Base-by-base conservation (phyloP, 2,329 filamentous ascomycete genomes). In the Aspergillus intermedius region DNA sequence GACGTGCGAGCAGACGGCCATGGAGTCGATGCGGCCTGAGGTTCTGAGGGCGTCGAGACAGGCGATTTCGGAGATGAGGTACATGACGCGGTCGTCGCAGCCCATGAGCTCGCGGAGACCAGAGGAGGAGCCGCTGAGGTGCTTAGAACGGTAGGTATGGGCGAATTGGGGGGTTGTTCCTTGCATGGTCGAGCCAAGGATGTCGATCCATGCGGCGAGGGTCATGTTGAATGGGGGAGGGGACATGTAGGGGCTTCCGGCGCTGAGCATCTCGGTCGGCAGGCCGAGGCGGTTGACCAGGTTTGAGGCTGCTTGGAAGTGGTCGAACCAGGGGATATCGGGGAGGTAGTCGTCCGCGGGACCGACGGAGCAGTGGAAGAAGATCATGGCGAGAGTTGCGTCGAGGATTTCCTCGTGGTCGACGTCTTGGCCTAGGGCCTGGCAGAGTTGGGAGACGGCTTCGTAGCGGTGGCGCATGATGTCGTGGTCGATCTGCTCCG, bases 81-180 rank as follows among this genome's bases (percentile, higher is more conserved):
- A 97, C 90, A 98, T 96, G 71, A 97, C 87, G 19, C 84, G 83
- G 71, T 98, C 93, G 55, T 97, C 91, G 69, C 93, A 97, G 58
- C 93, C 93, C 91, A 97, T 97, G 45, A 97, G 80, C 74, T 95
- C 90, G 46, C 86, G 84, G 34, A 98, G 79, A 9, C 93, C 93
- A 8, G 88, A 87, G 2, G 74, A 72, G 5, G 77, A 72, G 21
- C 75, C 73, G 44, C 69, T 74, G 45, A 95, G 80, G 68, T 95
- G 88, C 77, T 96, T 95, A 68, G 93, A 86, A 44, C 93, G 85
- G 73, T 97, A 98, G n/a, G 87, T 88, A 73, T 96, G 88, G 4
- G 93, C 90, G 63, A 96, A 97, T 7, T 82, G 81, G 6, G 93
- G 93, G 8, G 89, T 86, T 49, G 83, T 81, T 30, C 91, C 91